Evolutionary conservation across 768 basidiomycete genomes (phyloP).

Genomic region (Sporobolomyces roseus): DNA sequence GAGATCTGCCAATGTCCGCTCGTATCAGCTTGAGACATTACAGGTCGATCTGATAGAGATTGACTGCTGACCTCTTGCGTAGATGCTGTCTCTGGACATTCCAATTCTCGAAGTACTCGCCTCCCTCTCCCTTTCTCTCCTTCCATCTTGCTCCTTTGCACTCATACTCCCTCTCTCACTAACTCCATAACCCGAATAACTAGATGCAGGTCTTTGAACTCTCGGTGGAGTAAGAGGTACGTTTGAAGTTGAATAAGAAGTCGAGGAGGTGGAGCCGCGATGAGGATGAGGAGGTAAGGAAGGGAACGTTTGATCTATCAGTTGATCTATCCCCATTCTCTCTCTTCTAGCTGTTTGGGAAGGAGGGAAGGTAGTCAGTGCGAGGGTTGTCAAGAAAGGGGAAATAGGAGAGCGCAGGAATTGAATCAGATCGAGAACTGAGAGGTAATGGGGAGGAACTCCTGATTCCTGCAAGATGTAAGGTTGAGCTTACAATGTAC

Average conservation of each 20-base stretch:
- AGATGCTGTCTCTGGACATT: background rate
- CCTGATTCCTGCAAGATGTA: background rate
- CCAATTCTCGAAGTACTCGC: background rate
- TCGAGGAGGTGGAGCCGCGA: background rate
- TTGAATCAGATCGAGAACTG: background rate
- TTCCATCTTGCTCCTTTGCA: background rate
- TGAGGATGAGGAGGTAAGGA: background rate
- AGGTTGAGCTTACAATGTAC: too few relatives aligned
- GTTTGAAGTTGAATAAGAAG: background rate
- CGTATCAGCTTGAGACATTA: too few relatives aligned
- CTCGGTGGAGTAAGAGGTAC: too few relatives aligned
- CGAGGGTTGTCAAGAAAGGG: background rate
- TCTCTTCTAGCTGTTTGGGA: too few relatives aligned
- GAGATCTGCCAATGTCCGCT: too few relatives aligned
- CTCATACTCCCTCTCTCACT: too few relatives aligned
- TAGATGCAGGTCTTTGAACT: too few relatives aligned
- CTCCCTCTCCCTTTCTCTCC: background rate
- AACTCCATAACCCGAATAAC: too few relatives aligned
- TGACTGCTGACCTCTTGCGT: too few relatives aligned
- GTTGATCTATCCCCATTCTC: background rate
- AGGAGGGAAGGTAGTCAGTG: background rate
- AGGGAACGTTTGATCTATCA: background rate
- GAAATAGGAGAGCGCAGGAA: background rate
- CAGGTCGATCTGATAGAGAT: too few relatives aligned
- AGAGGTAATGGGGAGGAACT: background rate